Percentiles rank a stretch among this genome's conserved stretches.
phyloP scores from a whole-genome alignment of 1,284 basidiomycete species.

The Austropuccinia psidii region DNA sequence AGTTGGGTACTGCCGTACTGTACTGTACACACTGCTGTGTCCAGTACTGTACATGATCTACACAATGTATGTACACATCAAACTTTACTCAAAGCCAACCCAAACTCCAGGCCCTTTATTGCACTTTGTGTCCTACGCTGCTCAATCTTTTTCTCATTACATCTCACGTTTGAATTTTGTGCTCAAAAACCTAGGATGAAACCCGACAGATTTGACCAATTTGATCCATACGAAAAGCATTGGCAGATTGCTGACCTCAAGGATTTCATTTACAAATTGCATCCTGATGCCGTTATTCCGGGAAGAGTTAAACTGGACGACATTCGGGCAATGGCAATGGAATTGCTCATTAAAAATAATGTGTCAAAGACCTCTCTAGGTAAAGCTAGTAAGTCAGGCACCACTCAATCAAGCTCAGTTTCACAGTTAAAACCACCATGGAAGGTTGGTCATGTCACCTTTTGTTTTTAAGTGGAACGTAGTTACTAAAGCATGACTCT shows the following conservation, averaged over 20 bases:
- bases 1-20: too few species aligned
- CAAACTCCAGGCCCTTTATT: background rate
- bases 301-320: background rate
- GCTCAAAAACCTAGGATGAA: background rate
- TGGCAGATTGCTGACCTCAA: background rate
- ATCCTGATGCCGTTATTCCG: background rate
- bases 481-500: background rate
- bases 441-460: too few species aligned
- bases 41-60: too few species aligned
- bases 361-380: background rate
- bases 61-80: too few species aligned
- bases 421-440: background rate
- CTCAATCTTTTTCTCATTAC: background rate
- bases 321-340: background rate
- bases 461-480: too few species aligned
- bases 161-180: too few species aligned
- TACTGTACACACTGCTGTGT: too few species aligned
- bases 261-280: background rate
- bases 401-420: too few species aligned
- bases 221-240: constrained; percentile 1
- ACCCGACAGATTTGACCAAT: background rate
- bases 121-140: background rate
- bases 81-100: too few species aligned
- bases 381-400: too few species aligned
- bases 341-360: background rate